Evolutionary conservation across 805 yeast species (phyloP), one percentile per base, ranked within the genome.

Genomic region (Ogataea zsoltii): DNA sequence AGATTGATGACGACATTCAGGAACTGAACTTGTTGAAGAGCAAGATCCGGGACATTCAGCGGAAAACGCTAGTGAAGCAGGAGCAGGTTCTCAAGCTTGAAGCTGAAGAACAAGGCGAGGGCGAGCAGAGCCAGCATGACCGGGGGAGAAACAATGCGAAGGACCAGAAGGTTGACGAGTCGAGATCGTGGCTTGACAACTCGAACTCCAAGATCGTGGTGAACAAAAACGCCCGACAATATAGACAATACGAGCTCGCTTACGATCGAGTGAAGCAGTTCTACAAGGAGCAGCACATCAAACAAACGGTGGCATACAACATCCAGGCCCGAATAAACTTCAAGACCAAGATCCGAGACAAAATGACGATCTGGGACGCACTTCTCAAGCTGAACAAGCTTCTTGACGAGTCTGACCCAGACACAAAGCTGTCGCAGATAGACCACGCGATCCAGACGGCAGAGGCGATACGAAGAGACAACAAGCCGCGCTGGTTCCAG

Each of bases 381-480:
- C 60, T 83, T 13, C 77, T 77, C 44, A 77, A 76, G 49, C 66
- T 83, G 31, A 83, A 83, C 57, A 76, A 78, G 51, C 64, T 83
- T 15, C 69, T 83, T 18, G 90, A 83, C 59, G 88, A 83, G 41
- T 77, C 84, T 41, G 90, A 83, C 59, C 90, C 90, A 0, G 90
- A 83, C 60, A 83, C 88, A 0, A 87, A 83, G 57, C 67, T 83
- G 17, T 81, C 88, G 0, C 89, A 83, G 55, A 83, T 83, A 41
- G 88, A 83, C 53, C 90, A 83, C 60, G 88, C 88, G 2, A 58
- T 83, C 18, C 89, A 83, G 61, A 83, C 89, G 0, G 89, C 89
- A 3, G 88, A 83, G 57, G 88, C 88, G 4, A 83, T 83, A 41
- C 65, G 88, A 52, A 66, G 75, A 44, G 89, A 83, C 54, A 76